Evolutionary conservation across 352 stramenopile genomes (phyloP), one percentile per base, ranked within the genome.

Genomic region (Pilasporangium apinafurcum): DNA sequence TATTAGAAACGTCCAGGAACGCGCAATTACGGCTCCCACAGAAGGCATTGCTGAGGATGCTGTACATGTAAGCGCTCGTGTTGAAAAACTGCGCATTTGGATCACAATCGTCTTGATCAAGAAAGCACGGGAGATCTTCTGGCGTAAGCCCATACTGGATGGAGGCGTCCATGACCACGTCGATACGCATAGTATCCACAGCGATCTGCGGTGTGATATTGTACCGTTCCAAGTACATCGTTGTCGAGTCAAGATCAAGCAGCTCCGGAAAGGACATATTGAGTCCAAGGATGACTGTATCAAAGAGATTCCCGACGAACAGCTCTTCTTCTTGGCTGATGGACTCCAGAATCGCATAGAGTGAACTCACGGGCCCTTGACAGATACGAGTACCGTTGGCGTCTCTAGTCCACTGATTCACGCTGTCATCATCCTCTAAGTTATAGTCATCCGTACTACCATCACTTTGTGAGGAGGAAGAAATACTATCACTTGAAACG

Each of bases 311-410:
- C 7, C 54, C 39, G n/a, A 37, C 56, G 0, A 24, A 41, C n/a
- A 50, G 30, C 16, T 56, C 53, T 9, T 41, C 27, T 8, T 32
- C 24, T 13, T 29, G 17, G 20, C 50, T 39, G 2, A 52, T 17
- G 20, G 35, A 66, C 9, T 56, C 44, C 17, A 51, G 34, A n/a
- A 80, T 37, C 10, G 55, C 53, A 24, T 69, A 60, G 10, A 80
- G 37, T 2, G 58, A 67, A 1, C 46, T 65, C 10, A 56, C 50
- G 8, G 62, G 51, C 1, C 67, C 67, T 22, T 74, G 43, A 6
- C 67, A 80, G 16, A 71, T 50, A n/a, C 64, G 59, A 16, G 47
- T 59, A 6, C 64, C 64, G 35, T 68, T 49, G 2, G 53, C 48
- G 0, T 50, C 38, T 12, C 58, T 49, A 5, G 44, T 66, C 66